phyloP scores from a whole-genome alignment of 495 filamentous ascomycete genomes.

The Thermothielavioides terrestris region DNA sequence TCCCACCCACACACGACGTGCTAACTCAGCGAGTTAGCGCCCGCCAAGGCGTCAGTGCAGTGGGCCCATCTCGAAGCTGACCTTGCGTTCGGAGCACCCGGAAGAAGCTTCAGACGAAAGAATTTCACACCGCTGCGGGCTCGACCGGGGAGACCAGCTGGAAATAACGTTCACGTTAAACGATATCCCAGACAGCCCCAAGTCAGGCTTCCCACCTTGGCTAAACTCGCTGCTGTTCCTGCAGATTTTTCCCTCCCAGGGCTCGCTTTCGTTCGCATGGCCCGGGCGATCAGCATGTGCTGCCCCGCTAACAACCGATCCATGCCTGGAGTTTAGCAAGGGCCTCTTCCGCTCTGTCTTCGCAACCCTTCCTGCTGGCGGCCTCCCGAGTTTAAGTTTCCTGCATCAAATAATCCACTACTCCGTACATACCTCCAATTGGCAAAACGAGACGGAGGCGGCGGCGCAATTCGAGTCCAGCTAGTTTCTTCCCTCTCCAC shows the following conservation, averaged over 20 bases:
- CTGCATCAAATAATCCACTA: too few relatives aligned
- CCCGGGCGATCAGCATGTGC: background rate
- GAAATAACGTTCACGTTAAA: background rate
- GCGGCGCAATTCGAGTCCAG: background rate
- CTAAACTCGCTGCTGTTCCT: background rate
- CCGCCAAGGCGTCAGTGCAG: background rate
- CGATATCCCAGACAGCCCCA: background rate
- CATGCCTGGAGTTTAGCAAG: too few relatives aligned
- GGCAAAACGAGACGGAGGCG: background rate
- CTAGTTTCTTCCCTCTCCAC: background rate
- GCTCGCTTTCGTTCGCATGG: background rate
- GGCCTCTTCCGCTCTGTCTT: too few relatives aligned
- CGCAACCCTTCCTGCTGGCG: too few relatives aligned
- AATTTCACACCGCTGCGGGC: too few relatives aligned
- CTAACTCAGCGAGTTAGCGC: too few relatives aligned
- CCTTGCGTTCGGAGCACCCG: background rate
- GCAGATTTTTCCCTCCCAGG: background rate
- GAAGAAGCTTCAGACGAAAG: background rate
- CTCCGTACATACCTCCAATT: too few relatives aligned
- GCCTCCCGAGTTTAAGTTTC: too few relatives aligned
- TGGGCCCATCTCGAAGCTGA: background rate
- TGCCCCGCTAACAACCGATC: conserved; percentile 1
- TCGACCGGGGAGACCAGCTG: background rate
- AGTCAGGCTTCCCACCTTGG: background rate
- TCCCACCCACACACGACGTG: background rate